Conservation (phyloP, 805 yeast species). For the Wickerhamomyces chaumierensis region DNA sequence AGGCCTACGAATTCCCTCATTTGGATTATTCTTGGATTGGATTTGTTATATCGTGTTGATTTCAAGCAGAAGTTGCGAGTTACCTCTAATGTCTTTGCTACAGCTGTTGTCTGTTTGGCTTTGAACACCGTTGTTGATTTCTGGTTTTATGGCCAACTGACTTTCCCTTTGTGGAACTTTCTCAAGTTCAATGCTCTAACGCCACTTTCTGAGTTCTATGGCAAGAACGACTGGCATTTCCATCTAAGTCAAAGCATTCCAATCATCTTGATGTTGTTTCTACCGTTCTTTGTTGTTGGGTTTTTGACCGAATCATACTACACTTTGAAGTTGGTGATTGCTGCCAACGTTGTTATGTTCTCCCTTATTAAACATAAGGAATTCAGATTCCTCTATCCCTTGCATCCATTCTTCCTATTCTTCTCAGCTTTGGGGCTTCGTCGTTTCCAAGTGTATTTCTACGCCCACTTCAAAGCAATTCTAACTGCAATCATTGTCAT, state of each 20-base stretch:
- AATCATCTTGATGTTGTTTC: conserved; percentile 48
- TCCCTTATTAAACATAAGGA: conserved; percentile 79
- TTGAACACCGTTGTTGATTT: conserved; percentile 41
- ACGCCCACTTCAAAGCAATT: conserved; percentile 7
- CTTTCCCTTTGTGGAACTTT: conserved; percentile 60
- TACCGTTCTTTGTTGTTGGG: conserved; percentile 52
- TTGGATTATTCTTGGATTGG: conserved; percentile 57
- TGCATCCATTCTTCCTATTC: conserved; percentile 62
- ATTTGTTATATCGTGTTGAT: conserved; percentile 4
- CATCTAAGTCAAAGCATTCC: conserved; percentile 81
- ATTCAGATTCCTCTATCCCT: conserved; percentile 76
- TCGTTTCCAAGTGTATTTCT: conserved; percentile 13
- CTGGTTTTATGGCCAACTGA: conserved; percentile 41
- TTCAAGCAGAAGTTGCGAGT: conserved; percentile 14
- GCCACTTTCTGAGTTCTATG: conserved; percentile 73
- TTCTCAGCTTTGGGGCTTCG: conserved; percentile 30
- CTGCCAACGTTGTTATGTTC: conserved; percentile 40
- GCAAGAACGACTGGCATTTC: conserved; percentile 75
- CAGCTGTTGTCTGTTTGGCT: conserved; percentile 13
- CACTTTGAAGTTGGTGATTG: conserved; percentile 20
- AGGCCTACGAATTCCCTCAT: conserved; percentile 78
- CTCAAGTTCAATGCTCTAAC: conserved; percentile 67
- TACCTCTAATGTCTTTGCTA: background rate
- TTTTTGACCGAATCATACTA: conserved; percentile 15
- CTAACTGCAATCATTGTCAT: conserved; percentile 18